Base-by-base conservation (phyloP, 2,329 filamentous ascomycete species). In the Botrytis paeoniae region DNA sequence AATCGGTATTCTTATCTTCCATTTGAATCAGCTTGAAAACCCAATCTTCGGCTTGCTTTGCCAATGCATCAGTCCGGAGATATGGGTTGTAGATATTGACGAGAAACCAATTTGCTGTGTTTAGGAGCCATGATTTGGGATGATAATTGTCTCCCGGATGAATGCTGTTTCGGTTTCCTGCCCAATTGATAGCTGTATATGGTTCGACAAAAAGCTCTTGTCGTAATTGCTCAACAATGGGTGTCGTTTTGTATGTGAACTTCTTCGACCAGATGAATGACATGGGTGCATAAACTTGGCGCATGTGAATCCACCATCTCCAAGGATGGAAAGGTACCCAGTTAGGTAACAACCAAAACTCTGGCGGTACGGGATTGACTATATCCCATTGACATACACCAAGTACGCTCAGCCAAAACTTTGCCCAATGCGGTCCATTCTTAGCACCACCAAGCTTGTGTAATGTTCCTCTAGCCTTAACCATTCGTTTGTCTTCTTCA, bases 271-370 rank as follows among this genome's bases (percentile, higher is more conserved):
- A 97, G 60, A 98, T 82, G 80, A 92, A 98, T 0, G 92, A 90
- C 94, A 98, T 98, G 8, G 95, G 92, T 66, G 97, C 82, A 79
- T 95, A 97, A n/a, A 99, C 95, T 82, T 93, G 90, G n/a, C 96
- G 93, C 82, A 98, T 98, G 79, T 99, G 96, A 79, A 98, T 93
- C 95, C 95, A 98, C 95, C 95, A 98, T 77, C 94, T 86, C 94
- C 94, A 97, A 0, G 95, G 95, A 8, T 94, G 90, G 79, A 97
- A 87, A 0, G 95, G 95, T 4, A 94, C 87, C 94, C 94, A 97
- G 81, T 97, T 93, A 0, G 95, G 95, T 5, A 98, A 84, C 59
- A 97, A 86, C 96, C 96, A 99, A 62, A 98, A 82, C 84, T 99
- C 96, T 0, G 96, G 93, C 1, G 96, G 96, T 2, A 96, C 90